Conservation (phyloP, 2,329 filamentous ascomycete genomes). For the Amphichorda felina region DNA sequence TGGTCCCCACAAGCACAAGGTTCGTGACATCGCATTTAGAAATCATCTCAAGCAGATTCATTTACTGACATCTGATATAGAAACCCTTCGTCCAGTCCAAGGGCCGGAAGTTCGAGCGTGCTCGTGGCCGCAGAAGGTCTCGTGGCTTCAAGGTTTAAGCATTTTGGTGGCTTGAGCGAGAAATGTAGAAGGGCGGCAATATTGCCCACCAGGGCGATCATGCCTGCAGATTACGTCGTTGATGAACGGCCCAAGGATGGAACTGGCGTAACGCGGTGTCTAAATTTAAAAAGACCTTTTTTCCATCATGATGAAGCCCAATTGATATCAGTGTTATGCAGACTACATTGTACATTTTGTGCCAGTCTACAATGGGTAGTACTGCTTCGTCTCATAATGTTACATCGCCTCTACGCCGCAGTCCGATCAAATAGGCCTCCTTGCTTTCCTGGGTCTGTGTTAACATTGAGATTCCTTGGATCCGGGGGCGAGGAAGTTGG, state of each 20-base stretch:
- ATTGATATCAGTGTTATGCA: background rate
- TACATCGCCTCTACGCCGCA: slow-evolving; percentile 49
- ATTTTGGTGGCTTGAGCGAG: slow-evolving; percentile 9
- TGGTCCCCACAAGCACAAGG: slow-evolving; percentile 96
- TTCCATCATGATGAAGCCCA: background rate
- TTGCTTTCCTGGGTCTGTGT: slow-evolving; percentile 29
- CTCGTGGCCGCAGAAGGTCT: slow-evolving; percentile 96
- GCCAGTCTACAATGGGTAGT: background rate
- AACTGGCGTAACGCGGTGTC: slow-evolving; percentile 28
- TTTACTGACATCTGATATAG: slow-evolving; percentile 35
- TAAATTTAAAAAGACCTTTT: slow-evolving; percentile 10
- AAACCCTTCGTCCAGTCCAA: slow-evolving; percentile 97
- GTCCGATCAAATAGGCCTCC: slow-evolving; percentile 76
- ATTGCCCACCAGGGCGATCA: background rate
- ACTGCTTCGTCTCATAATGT: slow-evolving; percentile 7
- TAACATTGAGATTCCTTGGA: background rate
- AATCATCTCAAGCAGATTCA: background rate
- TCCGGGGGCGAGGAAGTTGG: background rate
- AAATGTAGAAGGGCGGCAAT: background rate
- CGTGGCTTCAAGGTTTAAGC: slow-evolving; percentile 99
- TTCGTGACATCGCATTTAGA: slow-evolving; percentile 25
- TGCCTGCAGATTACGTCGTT: slow-evolving; percentile 1
- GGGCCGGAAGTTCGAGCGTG: slow-evolving; percentile 99
- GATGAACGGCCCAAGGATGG: slow-evolving; percentile 5
- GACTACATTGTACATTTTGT: background rate